Evolutionary conservation across 371 early-diverging fungal species (phyloP), one percentile per base, ranked within the genome.

Genomic region (Apophysomyces trapeziformis): DNA sequence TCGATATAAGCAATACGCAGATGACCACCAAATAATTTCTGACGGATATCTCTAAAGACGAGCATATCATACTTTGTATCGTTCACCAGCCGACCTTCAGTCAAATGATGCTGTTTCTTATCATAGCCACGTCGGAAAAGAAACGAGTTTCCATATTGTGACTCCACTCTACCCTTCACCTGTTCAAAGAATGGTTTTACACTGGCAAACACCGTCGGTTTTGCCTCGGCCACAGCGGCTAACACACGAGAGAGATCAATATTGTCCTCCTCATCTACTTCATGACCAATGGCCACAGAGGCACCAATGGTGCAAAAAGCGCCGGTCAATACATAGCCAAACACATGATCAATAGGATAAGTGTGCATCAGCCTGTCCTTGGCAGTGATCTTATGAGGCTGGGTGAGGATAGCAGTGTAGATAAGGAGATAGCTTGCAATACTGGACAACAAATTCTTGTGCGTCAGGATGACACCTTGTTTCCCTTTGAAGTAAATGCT

Each of bases 11-110:
- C 62, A 59, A 91, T 65, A 36, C 87, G 77, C 41, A 99, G 80
- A 39, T 89, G 74, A 21, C 97, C 98, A 56, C 99, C 99, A 66
- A 99, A 90, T 32, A 91, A 74, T 43, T 82, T 86, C 63, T 75
- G 76, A 32, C 75, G 75, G 57, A 80, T 79, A 57, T 77, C 76
- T 47, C 84, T 74, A 63, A 80, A 83, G 8, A 80, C 81, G 36
- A 83, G 63, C 80, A 77, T 79, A 41, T 83, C 84, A 36, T 80
- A 83, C 54, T 72, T 80, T 63, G 77, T 78, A 39, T 83, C 81
- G 43, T 64, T 70, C 1, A 83, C 75, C 37, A 80, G 58, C 7
- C 81, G 77, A 54, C 84, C 74, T 54, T 83, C 77, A 21, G 67
- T 57, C 57, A 83, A 70, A 21, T 75, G 69, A 7, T 57, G 68